Evolutionary conservation across 805 yeast species (phyloP).

Genomic region (Suhomyces sp.): DNA sequence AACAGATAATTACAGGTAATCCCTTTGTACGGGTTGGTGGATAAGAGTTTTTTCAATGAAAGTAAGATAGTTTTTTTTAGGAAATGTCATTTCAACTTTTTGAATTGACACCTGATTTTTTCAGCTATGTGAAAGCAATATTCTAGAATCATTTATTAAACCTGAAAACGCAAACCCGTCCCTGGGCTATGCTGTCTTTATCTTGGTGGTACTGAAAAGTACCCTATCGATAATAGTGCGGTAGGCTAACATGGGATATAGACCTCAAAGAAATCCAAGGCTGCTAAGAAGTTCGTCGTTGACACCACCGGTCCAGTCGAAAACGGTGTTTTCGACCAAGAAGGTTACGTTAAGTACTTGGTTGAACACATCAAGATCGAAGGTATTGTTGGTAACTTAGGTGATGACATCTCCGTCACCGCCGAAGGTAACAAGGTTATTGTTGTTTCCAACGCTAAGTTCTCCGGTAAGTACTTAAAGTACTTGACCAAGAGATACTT

Average conservation of each 20-base stretch:
- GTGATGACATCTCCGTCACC: conserved; percentile 86
- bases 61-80: conserved; percentile 2
- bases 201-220: conserved; percentile 17
- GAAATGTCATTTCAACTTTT: background rate
- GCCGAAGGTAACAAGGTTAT: conserved; percentile 84
- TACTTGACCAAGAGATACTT: conserved; percentile 99
- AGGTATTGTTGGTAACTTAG: conserved; percentile 93
- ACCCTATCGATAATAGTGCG: conserved; percentile 45
- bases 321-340: conserved; percentile 96
- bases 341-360: conserved; percentile 96
- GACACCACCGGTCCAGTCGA: conserved; percentile 97
- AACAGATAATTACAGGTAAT: conserved; percentile 31
- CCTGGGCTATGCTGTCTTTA: conserved; percentile 51
- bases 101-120: conserved; percentile 4
- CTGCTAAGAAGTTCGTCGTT: conserved; percentile 86
- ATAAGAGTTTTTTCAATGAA: conserved; percentile 4
- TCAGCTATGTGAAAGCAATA: conserved; percentile 1
- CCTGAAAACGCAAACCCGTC: conserved; percentile 33
- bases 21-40: conserved; percentile 31
- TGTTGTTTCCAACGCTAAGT: conserved; percentile 88
- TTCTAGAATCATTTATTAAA: conserved; percentile 5
- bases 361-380: conserved; percentile 99
- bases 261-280: conserved; percentile 71
- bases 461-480: conserved; percentile 99
- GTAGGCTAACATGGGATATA: conserved; percentile 67